These are phyloP conservation scores for Neurospora sp. DNA, from an alignment of 495 filamentous ascomycete species.

Conservation along the genomic window DNA sequence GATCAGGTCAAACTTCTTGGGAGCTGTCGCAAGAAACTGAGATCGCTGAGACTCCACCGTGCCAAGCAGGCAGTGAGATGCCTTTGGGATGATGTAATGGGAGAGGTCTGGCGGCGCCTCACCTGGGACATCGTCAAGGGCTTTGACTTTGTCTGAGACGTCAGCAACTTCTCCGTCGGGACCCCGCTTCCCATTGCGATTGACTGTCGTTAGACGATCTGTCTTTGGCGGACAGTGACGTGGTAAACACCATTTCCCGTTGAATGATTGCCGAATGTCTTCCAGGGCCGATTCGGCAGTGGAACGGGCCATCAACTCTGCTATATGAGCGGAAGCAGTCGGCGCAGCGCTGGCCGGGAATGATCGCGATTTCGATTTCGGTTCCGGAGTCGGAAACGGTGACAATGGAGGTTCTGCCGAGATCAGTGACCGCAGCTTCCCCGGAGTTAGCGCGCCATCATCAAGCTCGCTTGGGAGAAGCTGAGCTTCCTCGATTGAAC, in stretches of 20 bases:
- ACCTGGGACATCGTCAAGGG: conserved; percentile 21
- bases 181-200: background rate
- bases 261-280: conserved; percentile 19
- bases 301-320: conserved; percentile 35
- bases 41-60: conserved; percentile 25
- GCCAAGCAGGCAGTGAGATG: conserved; percentile 28
- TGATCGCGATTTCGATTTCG: conserved; percentile 15
- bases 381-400: conserved; percentile 38
- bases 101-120: background rate
- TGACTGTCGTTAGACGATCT: background rate
- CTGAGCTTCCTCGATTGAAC: conserved; percentile 38
- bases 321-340: conserved; percentile 24
- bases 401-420: conserved; percentile 23
- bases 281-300: conserved; percentile 32
- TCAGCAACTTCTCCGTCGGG: conserved; percentile 7
- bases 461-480: conserved; percentile 17
- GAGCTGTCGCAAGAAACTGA: conserved; percentile 23
- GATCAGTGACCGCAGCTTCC: conserved; percentile 19
- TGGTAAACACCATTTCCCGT: conserved; percentile 36
- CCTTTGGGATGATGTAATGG: conserved; percentile 17
- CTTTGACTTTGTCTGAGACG: too few relatives aligned
- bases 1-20: conserved; percentile 57
- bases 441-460: conserved; percentile 4
- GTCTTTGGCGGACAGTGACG: conserved; percentile 12
- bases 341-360: conserved; percentile 1